A percentile compares a stretch with the other conserved stretches of the same genome.
phyloP scores from a whole-genome alignment of 768 basidiomycete genomes.

The Tulasnella sp. region DNA sequence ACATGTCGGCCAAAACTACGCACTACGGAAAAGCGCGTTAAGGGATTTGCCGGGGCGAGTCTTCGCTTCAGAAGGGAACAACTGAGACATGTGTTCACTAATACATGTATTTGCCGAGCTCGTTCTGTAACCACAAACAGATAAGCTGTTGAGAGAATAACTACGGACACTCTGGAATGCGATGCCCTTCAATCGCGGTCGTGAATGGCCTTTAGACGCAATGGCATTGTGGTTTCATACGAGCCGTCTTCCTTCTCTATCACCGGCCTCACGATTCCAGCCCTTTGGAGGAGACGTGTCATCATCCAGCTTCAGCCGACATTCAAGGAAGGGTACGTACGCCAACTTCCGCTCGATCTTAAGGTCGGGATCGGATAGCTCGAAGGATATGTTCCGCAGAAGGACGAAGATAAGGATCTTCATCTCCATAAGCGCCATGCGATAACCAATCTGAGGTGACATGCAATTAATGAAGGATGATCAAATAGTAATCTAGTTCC shows the following conservation, averaged over 20 bases:
- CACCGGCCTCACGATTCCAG: background rate
- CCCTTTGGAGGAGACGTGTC: background rate
- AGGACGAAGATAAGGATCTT: conserved; percentile 39
- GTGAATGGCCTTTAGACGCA: background rate
- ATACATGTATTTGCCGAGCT: no score
- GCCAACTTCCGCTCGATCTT: conserved; percentile 27
- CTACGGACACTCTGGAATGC: no score
- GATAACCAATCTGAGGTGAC: conserved; percentile 8
- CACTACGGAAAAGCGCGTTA: no score
- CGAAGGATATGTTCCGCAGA: conserved; percentile 39
- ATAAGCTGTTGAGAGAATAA: no score
- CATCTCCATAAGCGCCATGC: conserved; percentile 19
- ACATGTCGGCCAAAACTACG: no score
- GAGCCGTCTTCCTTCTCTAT: background rate
- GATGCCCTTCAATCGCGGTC: no score
- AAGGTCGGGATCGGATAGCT: conserved; percentile 37
- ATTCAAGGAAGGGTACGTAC: background rate
- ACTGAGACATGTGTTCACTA: background rate
- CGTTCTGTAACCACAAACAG: no score
- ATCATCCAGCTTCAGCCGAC: no score
- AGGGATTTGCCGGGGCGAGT: background rate
- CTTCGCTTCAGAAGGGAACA: background rate
- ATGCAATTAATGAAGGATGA: background rate
- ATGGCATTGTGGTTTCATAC: background rate
- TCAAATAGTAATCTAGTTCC: conserved; percentile 33